Evolutionary conservation across 2,329 filamentous ascomycete genomes (phyloP).

Genomic region (Colletotrichum sansevieriae): DNA sequence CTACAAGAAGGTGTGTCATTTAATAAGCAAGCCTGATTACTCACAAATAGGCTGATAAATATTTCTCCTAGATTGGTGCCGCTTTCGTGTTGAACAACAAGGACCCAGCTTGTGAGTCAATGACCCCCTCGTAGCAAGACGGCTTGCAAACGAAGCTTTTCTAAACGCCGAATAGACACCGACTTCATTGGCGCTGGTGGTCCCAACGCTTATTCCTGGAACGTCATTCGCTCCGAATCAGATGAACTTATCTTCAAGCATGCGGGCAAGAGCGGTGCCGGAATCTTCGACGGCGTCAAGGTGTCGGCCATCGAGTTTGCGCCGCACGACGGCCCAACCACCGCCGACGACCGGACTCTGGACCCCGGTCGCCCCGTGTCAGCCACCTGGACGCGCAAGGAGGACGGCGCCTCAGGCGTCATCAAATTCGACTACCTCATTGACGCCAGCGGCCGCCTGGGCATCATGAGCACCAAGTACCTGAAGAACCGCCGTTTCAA

Average conservation of each 20-base stretch:
- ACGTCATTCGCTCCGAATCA: conserved; percentile 60
- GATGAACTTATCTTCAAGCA: conserved; percentile 60
- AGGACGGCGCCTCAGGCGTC: conserved; percentile 51
- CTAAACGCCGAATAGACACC: neutral
- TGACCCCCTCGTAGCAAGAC: no score
- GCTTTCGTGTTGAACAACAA: neutral
- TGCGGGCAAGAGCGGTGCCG: conserved; percentile 50
- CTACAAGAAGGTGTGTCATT: conserved; percentile 51
- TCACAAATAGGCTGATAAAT: no score
- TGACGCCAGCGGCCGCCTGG: conserved; percentile 61
- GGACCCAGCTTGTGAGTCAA: no score
- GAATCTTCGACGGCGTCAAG: conserved; percentile 56
- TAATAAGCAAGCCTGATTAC: neutral
- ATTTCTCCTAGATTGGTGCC: neutral
- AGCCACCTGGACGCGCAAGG: conserved; percentile 52
- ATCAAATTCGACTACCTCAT: conserved; percentile 63
- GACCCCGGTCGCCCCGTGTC: conserved; percentile 51
- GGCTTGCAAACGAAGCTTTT: no score
- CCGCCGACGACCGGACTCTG: conserved; percentile 11
- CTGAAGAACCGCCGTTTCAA: conserved; percentile 62
- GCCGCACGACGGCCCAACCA: neutral
- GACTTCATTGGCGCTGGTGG: conserved; percentile 58
- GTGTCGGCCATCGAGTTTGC: conserved; percentile 52
- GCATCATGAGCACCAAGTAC: conserved; percentile 62
- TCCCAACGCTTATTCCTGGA: conserved; percentile 57